Conservation (phyloP, 768 basidiomycete genomes). For the Boletus subcaerulescens region DNA sequence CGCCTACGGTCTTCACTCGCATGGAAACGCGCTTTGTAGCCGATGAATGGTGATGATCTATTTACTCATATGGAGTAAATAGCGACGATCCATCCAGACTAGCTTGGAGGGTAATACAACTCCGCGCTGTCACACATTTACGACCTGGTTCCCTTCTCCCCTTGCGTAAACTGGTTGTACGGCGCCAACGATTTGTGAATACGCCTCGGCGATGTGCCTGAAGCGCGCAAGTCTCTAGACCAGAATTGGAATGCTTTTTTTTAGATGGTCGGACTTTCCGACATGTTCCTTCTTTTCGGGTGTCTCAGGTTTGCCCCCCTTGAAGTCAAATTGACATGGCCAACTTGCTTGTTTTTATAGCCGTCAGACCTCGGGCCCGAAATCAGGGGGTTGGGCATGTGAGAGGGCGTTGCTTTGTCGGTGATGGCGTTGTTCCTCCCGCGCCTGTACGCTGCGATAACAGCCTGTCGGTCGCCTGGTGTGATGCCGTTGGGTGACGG, state of each 20-base stretch:
- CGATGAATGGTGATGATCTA: not conserved
- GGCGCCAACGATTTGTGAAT: constrained; percentile 1
- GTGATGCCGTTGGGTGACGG: constrained; percentile 1
- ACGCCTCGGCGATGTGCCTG: constrained; percentile 18
- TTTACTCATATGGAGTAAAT: constrained; percentile 9
- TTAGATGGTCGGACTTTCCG: not conserved
- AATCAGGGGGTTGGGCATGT: not conserved
- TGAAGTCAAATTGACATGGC: not conserved
- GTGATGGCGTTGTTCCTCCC: not conserved
- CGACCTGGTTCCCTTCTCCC: not conserved
- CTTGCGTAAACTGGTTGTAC: constrained; percentile 7
- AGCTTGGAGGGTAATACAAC: not conserved
- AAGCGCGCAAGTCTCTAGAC: not conserved
- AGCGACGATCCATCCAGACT: not conserved
- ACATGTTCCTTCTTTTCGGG: not conserved
- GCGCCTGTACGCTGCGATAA: not conserved
- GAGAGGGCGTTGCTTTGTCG: not conserved
- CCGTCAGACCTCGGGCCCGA: constrained; percentile 10
- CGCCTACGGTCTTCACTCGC: constrained; percentile 2
- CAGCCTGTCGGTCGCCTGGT: constrained; percentile 3
- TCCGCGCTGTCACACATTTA: not conserved
- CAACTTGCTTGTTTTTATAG: not conserved
- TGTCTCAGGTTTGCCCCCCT: constrained; percentile 2
- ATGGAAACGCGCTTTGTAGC: constrained; percentile 10
- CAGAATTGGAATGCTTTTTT: constrained; percentile 10